Evolutionary conservation across 768 basidiomycete species (phyloP).

Genomic region (Hericium alpestre): DNA sequence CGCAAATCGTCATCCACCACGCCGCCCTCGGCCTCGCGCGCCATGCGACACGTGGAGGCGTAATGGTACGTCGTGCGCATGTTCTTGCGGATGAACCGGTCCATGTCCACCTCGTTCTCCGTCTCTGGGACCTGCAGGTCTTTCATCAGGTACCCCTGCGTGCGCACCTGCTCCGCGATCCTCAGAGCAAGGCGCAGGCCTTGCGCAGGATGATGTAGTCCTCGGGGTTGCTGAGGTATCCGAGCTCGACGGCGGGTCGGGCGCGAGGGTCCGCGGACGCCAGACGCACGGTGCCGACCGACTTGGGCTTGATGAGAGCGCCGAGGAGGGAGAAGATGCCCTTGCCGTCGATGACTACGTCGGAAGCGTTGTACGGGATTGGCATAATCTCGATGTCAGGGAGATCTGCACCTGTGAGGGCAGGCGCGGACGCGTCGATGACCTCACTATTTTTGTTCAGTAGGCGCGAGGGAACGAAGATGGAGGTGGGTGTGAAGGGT

Average conservation of each 20-base stretch:
- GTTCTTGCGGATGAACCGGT: conserved; percentile 19
- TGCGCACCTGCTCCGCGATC: conserved; percentile 17
- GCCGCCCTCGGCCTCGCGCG: conserved; percentile 19
- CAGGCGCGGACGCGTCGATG: conserved; percentile 5
- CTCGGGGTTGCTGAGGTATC: conserved; percentile 16
- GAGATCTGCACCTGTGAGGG: conserved; percentile 17
- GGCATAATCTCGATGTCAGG: conserved; percentile 33
- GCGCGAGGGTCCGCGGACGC: conserved; percentile 21
- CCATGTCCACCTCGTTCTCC: conserved; percentile 22
- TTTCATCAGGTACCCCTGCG: conserved; percentile 17
- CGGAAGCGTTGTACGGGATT: conserved; percentile 14
- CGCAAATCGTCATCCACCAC: conserved; percentile 35
- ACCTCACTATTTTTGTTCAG: conserved; percentile 15
- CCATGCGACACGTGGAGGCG: conserved; percentile 29
- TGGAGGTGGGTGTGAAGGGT: conserved; percentile 21
- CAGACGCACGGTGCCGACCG: conserved; percentile 18
- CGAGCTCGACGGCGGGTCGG: conserved; percentile 22
- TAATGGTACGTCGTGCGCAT: conserved; percentile 25
- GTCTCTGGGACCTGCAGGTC: conserved; percentile 19
- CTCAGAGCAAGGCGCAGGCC: conserved; percentile 12
- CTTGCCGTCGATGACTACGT: neutral
- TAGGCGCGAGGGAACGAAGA: conserved; percentile 22
- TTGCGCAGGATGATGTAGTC: conserved; percentile 20
- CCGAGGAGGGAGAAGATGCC: conserved; percentile 14
- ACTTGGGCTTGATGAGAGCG: conserved; percentile 17